Base-by-base conservation (phyloP, 495 filamentous ascomycete genomes). In the Penicillium odoratum region DNA sequence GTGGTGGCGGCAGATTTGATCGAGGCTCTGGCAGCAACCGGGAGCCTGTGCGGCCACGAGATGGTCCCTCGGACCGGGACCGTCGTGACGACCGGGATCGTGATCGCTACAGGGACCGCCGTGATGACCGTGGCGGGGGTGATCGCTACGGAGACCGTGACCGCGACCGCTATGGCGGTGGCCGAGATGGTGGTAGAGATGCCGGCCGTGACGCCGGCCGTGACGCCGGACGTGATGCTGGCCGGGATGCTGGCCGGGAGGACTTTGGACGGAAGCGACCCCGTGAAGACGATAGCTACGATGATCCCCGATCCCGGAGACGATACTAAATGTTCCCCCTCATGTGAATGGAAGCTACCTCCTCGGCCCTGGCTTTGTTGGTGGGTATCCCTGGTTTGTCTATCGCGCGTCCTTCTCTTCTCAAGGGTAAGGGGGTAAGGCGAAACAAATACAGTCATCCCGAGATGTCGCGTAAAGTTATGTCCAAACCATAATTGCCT, bases 241-340 rank as follows among this genome's bases (percentile, higher is more conserved):
- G 31, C 31, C 38, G 38, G 3, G 38, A 40, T n/a, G 46, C 13
- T 4, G 46, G 46, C 46, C 76, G 86, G 45, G 88, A 91, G 59
- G 75, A 83, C 51, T 68, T 72, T 52, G 75, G 76, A 59, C 76
- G 83, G 56, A 88, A 87, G 72, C 78, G 84, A 62, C 67, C 75
- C 58, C 78, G 83, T 68, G 79, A 81, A 49, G 76, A 78, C 65
- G 79, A 84, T 67, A 72, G 83, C 59, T 86, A 91, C 68, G 89
- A 93, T 63, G 90, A 94, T 70, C 85, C 88, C 38, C 84, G 91
- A 55, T 88, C 86, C 68, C 82, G 90, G 66, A 84, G 89, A 71
- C 86, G 90, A 66, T 92, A 93, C 77, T 92, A 79, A 76, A 53
- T 53, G 25, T 52, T 58, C 29, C 30, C 18, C 3, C 6, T 26